Evolutionary conservation across 768 basidiomycete species (phyloP).

Genomic region (Tricholoma sp.): DNA sequence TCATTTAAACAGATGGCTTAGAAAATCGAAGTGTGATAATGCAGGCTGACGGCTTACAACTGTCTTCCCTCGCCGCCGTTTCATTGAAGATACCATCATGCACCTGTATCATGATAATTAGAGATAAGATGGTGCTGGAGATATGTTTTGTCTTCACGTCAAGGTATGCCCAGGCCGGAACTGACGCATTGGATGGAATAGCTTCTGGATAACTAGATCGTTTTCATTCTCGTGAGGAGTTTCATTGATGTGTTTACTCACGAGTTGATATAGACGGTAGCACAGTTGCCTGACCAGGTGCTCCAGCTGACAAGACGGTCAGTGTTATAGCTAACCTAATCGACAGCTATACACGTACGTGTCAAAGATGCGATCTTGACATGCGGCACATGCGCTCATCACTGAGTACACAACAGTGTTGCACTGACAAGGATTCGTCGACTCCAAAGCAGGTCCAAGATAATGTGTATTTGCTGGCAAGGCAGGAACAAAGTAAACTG

Average conservation of each 20-base stretch:
- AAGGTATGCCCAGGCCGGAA: conserved; percentile 63
- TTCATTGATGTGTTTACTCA: conserved; percentile 12
- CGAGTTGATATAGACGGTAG: conserved; percentile 25
- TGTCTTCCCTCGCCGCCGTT: conserved; percentile 29
- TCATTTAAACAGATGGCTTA: background rate
- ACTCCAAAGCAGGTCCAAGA: conserved; percentile 31
- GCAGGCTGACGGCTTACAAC: conserved; percentile 23
- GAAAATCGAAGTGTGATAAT: background rate
- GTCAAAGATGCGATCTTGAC: conserved; percentile 41
- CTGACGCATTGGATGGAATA: conserved; percentile 43
- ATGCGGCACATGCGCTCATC: conserved; percentile 53
- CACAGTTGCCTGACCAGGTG: conserved; percentile 45
- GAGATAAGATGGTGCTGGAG: background rate
- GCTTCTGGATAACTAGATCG: conserved; percentile 36
- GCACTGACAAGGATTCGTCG: conserved; percentile 44
- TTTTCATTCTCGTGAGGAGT: background rate
- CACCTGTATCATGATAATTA: conserved; percentile 16
- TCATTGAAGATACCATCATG: conserved; percentile 35
- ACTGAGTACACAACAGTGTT: conserved; percentile 52
- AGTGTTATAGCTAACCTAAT: background rate
- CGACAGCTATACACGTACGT: conserved; percentile 19
- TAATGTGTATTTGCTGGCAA: conserved; percentile 30
- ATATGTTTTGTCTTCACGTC: conserved; percentile 38
- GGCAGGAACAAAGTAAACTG: conserved; percentile 28
- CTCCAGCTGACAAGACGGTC: conserved; percentile 40